Base-by-base conservation (phyloP, 176 grass and related monocot genomes). In the Aegilops speltoides region DNA sequence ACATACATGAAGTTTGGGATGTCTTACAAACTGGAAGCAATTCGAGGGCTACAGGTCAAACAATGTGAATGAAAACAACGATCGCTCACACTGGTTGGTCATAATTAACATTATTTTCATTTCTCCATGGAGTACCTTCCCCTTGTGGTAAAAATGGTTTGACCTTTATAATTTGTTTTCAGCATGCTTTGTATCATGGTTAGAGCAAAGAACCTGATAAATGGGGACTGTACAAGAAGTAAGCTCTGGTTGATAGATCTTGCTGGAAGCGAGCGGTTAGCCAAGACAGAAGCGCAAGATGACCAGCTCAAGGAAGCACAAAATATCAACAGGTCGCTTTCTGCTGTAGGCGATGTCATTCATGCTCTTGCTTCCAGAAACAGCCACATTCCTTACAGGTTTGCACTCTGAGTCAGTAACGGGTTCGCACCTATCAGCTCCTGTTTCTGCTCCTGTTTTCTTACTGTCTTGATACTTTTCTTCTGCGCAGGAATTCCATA, bases 221-320 rank as follows among this genome's bases (percentile, higher is more conserved):
- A 63, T 70, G 94, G 97, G 62, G 94, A 93, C 45, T 96, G 88
- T 76, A 99, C 97, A 48, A 99, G 87, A 52, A 99, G 97, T 77
- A 99, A 99, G 73, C 92, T 99, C n/a, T 99, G 97, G 97, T 90
- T 99, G n/a, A 89, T 99, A 46, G 97, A 99, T 80, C 87, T 99
- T 79, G 97, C 97, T 64, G 97, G 97, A 82, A 99, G 97, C 38
- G 97, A 99, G 85, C 88, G 97, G 52, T 80, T 99, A 70, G 92
- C 94, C 19, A 99, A 94, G 89, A 99, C 94, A 14, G 94, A 99
- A 6, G 97, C 79, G 13, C 97, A 96, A 81, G 97, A 94, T 46
- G 97, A 99, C 60, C 87, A 94, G 37, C 89, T 99, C 72, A 99
- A 99, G 84, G 97, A 99, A 80, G 94, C 94, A 82, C 97, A 99